phyloP scores from a whole-genome alignment of 176 grass and related monocot species.

The Ananas comosus region DNA sequence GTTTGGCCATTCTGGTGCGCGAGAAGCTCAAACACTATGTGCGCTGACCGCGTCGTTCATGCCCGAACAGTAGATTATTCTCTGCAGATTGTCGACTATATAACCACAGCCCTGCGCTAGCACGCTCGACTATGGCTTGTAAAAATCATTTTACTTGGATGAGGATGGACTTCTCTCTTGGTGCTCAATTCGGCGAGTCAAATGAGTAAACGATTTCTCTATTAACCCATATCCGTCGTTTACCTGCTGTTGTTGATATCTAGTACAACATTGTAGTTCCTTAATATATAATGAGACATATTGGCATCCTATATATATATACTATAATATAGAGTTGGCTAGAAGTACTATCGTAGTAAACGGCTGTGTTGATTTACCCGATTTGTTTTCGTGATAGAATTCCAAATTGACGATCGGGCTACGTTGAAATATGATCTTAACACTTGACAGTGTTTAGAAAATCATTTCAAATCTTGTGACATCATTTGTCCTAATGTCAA shows the following conservation, averaged over 20 bases:
- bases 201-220: constrained; percentile 36
- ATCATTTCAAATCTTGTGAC: too few species aligned
- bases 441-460: too few species aligned
- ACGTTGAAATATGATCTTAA: too few species aligned
- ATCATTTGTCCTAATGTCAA: too few species aligned
- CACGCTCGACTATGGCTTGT: constrained; percentile 52
- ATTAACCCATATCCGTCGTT: constrained; percentile 55
- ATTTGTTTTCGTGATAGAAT: too few species aligned
- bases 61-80: constrained; percentile 71
- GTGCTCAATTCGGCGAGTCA: constrained; percentile 36
- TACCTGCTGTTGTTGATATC: constrained; percentile 44
- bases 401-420: too few species aligned
- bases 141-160: constrained; percentile 28
- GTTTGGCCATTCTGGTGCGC: constrained; percentile 53
- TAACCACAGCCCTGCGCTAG: constrained; percentile 25
- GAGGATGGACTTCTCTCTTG: constrained; percentile 2
- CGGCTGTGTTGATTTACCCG: too few species aligned
- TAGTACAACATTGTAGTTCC: constrained; percentile 3
- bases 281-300: neutral
- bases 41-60: constrained; percentile 43
- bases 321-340: too few species aligned
- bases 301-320: too few species aligned
- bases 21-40: constrained; percentile 71
- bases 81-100: constrained; percentile 85
- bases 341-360: too few species aligned